Evolutionary conservation across 495 filamentous ascomycete species (phyloP).

Genomic region (Penicillium dipodomyicola): DNA sequence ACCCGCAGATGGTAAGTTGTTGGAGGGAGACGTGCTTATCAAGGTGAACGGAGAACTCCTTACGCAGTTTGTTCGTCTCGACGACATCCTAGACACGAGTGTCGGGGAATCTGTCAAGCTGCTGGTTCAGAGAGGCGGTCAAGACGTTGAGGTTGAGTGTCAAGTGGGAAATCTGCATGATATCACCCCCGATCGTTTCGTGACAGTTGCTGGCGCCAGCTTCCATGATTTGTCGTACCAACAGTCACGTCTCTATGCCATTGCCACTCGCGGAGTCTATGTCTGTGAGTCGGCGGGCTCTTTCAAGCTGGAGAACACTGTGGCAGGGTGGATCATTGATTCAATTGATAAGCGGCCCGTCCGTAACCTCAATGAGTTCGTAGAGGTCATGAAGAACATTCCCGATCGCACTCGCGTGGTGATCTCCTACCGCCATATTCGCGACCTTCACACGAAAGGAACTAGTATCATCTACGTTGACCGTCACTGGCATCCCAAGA

Average conservation of each 20-base stretch:
- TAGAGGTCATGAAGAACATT: conserved; percentile 85
- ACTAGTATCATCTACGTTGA: conserved; percentile 92
- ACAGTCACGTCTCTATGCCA: conserved; percentile 88
- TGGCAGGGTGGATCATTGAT: conserved; percentile 92
- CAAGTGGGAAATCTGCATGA: conserved; percentile 86
- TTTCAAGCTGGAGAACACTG: conserved; percentile 86
- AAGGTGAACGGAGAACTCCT: conserved; percentile 93
- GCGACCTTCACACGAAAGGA: conserved; percentile 90
- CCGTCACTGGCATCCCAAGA: conserved; percentile 90
- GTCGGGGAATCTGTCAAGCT: conserved; percentile 74
- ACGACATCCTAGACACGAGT: conserved; percentile 86
- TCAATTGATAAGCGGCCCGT: conserved; percentile 88
- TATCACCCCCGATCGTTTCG: conserved; percentile 94
- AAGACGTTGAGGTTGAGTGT: conserved; percentile 82
- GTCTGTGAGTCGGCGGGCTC: conserved; percentile 94
- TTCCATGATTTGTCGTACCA: conserved; percentile 98
- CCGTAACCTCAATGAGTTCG: conserved; percentile 81
- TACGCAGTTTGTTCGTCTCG: conserved; percentile 90
- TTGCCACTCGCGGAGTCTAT: conserved; percentile 87
- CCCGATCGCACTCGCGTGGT: conserved; percentile 87
- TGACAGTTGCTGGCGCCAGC: conserved; percentile 85
- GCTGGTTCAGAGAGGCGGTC: conserved; percentile 81
- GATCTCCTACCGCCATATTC: conserved; percentile 90
- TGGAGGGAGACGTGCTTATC: conserved; percentile 94
- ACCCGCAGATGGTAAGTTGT: conserved; percentile 76